A percentile compares a stretch with the other conserved stretches of the same genome.
Evolutionary conservation across 2,329 filamentous ascomycete species (phyloP).

Genomic region (Fusarium praegraminearum): DNA sequence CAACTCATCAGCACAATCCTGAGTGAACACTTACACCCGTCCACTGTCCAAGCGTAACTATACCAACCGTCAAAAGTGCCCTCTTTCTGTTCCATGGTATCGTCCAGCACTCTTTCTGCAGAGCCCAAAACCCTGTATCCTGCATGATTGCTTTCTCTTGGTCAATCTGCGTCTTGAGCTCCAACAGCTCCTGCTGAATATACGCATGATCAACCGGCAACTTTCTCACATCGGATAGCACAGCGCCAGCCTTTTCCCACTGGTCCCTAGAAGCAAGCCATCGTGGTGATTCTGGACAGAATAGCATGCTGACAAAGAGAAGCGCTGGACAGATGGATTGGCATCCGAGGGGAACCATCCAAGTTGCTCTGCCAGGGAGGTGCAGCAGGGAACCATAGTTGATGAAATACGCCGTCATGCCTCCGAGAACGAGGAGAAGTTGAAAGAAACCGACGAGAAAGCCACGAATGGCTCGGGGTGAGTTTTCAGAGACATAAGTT

Average conservation of each 20-base stretch:
- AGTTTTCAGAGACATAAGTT: constrained; percentile 71
- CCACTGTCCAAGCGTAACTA: constrained; percentile 46
- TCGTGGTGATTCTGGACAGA: constrained; percentile 69
- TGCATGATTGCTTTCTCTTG: constrained; percentile 40
- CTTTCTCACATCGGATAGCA: constrained; percentile 35
- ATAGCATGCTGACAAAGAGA: constrained; percentile 64
- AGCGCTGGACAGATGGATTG: constrained; percentile 67
- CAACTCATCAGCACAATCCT: too few species aligned
- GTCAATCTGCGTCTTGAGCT: constrained; percentile 34
- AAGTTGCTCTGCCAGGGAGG: constrained; percentile 46
- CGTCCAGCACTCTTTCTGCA: constrained; percentile 42
- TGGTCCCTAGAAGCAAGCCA: constrained; percentile 68
- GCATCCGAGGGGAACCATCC: constrained; percentile 64
- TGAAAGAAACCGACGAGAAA: constrained; percentile 71
- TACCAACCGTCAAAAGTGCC: constrained; percentile 41
- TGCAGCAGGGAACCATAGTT: constrained; percentile 63
- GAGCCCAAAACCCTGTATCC: constrained; percentile 36
- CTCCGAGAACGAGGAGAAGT: constrained; percentile 66
- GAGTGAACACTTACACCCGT: constrained; percentile 39
- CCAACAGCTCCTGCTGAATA: constrained; percentile 40
- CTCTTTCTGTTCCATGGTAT: constrained; percentile 41
- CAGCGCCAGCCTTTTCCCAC: constrained; percentile 59
- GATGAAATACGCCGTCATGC: constrained; percentile 66
- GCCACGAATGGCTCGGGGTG: constrained; percentile 69
- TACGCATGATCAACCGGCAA: constrained; percentile 39